Base-by-base conservation (phyloP, 306 rosid species). In the Pueraria montana region DNA sequence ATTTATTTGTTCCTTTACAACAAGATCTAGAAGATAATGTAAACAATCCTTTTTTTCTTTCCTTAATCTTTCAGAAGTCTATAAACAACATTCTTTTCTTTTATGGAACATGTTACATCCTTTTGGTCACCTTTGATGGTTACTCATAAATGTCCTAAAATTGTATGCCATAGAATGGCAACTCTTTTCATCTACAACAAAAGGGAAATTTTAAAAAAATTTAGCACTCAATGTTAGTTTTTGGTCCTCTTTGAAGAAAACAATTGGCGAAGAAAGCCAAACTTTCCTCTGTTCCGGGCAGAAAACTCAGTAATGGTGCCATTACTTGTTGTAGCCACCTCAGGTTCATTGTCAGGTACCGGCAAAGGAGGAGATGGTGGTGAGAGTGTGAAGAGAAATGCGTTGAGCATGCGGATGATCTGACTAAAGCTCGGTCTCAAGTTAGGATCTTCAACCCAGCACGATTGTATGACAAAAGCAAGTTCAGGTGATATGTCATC, bases 361-460 rank as follows among this genome's bases (percentile, higher is more conserved):
- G 82, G 84, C 69, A 79, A 26, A 53, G 96, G 86, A 45, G 90
- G 87, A 30, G 86, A 84, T 17, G 90, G 82, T 43, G 96, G 92
- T 14, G 92, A 83, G 36, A 94, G 88, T 4, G 94, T 90, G 83
- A 92, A 92, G 80, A 86, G 89, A 86, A 87, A 90, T 1, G 83
- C 87, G 18, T 94, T 91, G 84, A 94, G 97, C 97, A 92, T 86
- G 61, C 96, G 97, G 74, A 90, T 85, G 83, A 94, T 94, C 86
- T 89, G 97, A 89, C 90, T 90, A 88, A 92, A 94, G 74, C 92
- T 92, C 0, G 97, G 98, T 89, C 98, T 87, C 90, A 90, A 7
- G 88, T 92, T 90, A 21, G 98, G 85, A 82, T 92, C 98, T 86
- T 94, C 98, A 23, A 94, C 98, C 98, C 98, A 94, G 78, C 98